These are phyloP conservation scores for Rhizopus arrhizus DNA, from an alignment of 371 early-diverging fungal genomes.

Conservation along the genomic window DNA sequence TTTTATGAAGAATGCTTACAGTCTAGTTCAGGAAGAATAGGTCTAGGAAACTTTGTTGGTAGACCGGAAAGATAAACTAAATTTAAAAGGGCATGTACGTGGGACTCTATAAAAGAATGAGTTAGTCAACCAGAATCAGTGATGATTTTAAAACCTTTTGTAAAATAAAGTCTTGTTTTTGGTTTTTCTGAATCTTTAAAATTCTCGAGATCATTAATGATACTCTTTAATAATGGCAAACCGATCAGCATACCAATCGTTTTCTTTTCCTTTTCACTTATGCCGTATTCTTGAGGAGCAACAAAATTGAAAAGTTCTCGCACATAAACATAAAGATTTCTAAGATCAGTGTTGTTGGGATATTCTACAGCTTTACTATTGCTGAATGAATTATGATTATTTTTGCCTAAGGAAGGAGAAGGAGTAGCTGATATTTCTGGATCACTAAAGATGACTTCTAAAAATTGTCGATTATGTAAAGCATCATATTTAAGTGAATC, in stretches of 20 bases:
- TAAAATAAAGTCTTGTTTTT: constrained; percentile 88
- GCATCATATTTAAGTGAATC: constrained; percentile 96
- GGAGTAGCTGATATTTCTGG: constrained; percentile 20
- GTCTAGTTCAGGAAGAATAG: constrained; percentile 85
- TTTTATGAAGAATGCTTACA: constrained; percentile 58
- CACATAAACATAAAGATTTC: constrained; percentile 77
- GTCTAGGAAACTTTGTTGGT: constrained; percentile 68
- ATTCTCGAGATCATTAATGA: constrained; percentile 76
- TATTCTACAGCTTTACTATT: neutral
- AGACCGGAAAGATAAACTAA: constrained; percentile 84
- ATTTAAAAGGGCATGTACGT: constrained; percentile 88
- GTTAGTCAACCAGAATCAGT: neutral
- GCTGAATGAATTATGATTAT: neutral
- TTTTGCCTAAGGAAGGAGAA: neutral
- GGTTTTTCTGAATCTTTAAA: constrained; percentile 58
- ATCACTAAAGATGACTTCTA: constrained; percentile 69
- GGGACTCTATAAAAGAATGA: constrained; percentile 67
- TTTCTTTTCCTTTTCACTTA: constrained; percentile 78
- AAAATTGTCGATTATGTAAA: constrained; percentile 88
- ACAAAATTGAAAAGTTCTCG: constrained; percentile 90
- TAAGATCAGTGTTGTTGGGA: constrained; percentile 35
- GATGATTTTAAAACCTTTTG: constrained; percentile 64
- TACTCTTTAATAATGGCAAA: constrained; percentile 71
- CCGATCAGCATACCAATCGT: constrained; percentile 84
- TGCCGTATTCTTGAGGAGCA: constrained; percentile 92